Evolutionary conservation across 805 yeast genomes (phyloP), one percentile per base, ranked within the genome.

Genomic region (Tetrapisispora arboricola): DNA sequence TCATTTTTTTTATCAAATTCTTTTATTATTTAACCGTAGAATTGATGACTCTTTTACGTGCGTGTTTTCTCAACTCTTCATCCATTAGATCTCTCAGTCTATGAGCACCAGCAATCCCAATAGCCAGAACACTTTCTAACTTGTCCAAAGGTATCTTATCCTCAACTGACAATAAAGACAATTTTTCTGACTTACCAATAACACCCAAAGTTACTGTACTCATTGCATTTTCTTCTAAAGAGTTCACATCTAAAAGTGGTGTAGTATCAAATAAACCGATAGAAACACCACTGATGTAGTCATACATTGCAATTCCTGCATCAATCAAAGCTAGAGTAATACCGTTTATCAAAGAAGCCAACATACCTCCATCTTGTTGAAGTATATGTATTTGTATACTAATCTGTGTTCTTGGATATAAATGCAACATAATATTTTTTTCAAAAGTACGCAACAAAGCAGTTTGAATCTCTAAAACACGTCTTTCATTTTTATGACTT

Each of bases 271-370:
- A 79, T 17, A 84, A 62, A 0, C 96, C 96, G 5, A 87, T 83
- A 22, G 81, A 72, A 13, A 85, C 73, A 1, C 94, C 78, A 41
- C 86, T 75, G 13, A 90, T 81, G 57, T 85, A 88, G 58, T 92
- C 97, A 55, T 81, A 83, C 81, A 92, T 80, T 5, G 96, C 82
- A 35, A 92, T 80, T 38, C 97, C 97, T 2, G 97, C 96, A 63
- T 92, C 97, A 26, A 92, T 77, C 33, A 92, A 68, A 0, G 95
- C 96, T 51, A 92, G 65, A 1, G 96, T 85, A 32, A 84, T 75
- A 9, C 96, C 84, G 57, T 92, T 92, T 32, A 85, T 71, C 49
- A 92, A 76, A 1, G 83, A 71, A 0, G 95, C 75, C 47, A 90
- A 60, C 20, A 90, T 57, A 0, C 95, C 95, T 29, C 98, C 98